Conservation (phyloP, 306 rosid genomes). For the Glycine latifolia region DNA sequence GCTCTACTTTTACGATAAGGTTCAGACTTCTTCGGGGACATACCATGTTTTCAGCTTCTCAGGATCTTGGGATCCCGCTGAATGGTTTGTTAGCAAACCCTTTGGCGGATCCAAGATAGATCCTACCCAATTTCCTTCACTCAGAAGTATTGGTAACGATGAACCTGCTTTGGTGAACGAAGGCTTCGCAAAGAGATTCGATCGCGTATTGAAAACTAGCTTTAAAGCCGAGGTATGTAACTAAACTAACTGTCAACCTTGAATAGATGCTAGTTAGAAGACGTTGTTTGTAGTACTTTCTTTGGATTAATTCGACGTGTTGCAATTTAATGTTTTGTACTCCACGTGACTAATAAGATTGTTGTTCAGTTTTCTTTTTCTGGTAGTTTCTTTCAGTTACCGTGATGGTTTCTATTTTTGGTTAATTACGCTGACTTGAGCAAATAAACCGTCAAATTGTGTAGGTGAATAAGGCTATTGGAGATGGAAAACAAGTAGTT, state of each 20-base stretch:
- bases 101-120: constrained; percentile 64
- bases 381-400: constrained; percentile 14
- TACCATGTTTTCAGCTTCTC: constrained; percentile 59
- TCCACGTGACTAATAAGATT: background rate
- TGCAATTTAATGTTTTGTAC: background rate
- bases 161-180: constrained; percentile 62
- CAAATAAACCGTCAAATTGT: constrained; percentile 2
- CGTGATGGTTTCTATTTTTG: constrained; percentile 58
- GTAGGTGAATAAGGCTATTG: constrained; percentile 60
- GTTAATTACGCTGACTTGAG: constrained; percentile 9
- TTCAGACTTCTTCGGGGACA: constrained; percentile 34
- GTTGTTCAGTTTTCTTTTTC: background rate
- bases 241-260: background rate
- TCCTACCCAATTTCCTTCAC: constrained; percentile 54
- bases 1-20: constrained; percentile 9
- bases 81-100: constrained; percentile 51
- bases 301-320: background rate
- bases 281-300: background rate
- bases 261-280: no score
- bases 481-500: constrained; percentile 51
- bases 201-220: constrained; percentile 14
- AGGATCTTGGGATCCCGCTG: constrained; percentile 53
- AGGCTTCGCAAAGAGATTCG: constrained; percentile 59
- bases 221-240: constrained; percentile 53
- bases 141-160: constrained; percentile 72